Base-by-base conservation (phyloP, 164 flowering plant species). In the Magnolia sinica region DNA sequence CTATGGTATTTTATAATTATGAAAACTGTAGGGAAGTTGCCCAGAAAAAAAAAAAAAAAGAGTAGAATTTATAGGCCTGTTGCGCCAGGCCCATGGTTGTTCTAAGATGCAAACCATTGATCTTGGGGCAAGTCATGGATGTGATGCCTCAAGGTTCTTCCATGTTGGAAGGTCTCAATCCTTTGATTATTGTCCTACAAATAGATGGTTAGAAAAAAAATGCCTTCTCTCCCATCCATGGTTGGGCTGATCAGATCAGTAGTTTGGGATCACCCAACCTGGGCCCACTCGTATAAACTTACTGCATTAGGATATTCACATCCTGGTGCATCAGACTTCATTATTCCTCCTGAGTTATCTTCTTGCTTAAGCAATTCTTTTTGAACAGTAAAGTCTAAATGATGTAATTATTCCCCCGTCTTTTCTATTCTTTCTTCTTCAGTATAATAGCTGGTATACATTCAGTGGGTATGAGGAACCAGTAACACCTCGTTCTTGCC, bases 401-500 rank as follows among this genome's bases (percentile, higher is more conserved):
- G 71, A 27, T 64, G n/a, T 68, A 37, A 27, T 20, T 65, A 10
- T 50, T 50, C 50, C 27, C 67, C 8, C 64, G 0, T 76, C 50
- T 74, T 72, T 23, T 72, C 31, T 22, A 10, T 68, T 31, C 19
- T 29, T 58, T 55, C 50, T 24, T 1, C 27, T 68, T n/a, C 67
- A 76, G 78, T 76, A 68, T 37, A 76, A 76, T 74, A 94, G 78
- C 80, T 96, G 99, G 99, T 96, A 92, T 76, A 96, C 99, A 68
- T 96, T 96, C 89, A 96, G 94, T 59, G 92, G 87, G 73, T 91
- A 84, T 78, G 87, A 85, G 80, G 98, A 92, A 78, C 81, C 96
- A 24, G 89, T 86, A 20, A 91, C 93, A 61, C 83, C 79, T 79
- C 96, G 91, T 68, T 92, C 99, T 65, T 76, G 81, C 79, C 84